Evolutionary conservation across 495 filamentous ascomycete species (phyloP).

Genomic region (Talaromyces nanjingensis): DNA sequence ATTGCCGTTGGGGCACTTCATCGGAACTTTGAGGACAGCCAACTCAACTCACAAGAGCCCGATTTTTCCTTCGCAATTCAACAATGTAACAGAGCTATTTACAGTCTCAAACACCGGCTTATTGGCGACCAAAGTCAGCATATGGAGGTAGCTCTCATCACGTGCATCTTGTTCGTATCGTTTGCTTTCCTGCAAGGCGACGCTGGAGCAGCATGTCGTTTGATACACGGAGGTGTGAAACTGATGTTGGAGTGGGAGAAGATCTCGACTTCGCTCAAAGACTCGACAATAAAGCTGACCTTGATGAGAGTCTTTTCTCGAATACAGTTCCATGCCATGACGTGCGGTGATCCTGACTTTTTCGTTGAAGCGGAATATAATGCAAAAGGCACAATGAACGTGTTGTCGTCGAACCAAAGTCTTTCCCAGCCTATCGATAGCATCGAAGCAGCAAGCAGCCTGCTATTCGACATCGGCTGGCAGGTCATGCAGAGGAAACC

Average conservation of each 20-base stretch:
- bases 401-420: background rate
- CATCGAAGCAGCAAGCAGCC: background rate
- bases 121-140: constrained; percentile 12
- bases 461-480: background rate
- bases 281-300: background rate
- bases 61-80: constrained; percentile 25
- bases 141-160: constrained; percentile 24
- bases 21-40: constrained; percentile 7
- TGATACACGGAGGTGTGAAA: constrained; percentile 12
- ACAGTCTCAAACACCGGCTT: constrained; percentile 10
- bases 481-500: background rate
- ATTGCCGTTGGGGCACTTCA: constrained; percentile 38
- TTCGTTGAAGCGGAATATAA: background rate
- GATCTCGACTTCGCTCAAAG: background rate
- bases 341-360: background rate
- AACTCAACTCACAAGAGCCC: background rate
- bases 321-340: background rate
- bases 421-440: background rate
- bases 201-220: constrained; percentile 24
- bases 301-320: constrained; percentile 4
- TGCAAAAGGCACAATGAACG: background rate
- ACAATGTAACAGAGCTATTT: constrained; percentile 42
- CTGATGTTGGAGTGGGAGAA: constrained; percentile 13
- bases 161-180: constrained; percentile 41
- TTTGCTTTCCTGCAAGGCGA: constrained; percentile 41